Evolutionary conservation across 2,329 filamentous ascomycete species (phyloP).

Genomic region (Paecilomyces sp.): DNA sequence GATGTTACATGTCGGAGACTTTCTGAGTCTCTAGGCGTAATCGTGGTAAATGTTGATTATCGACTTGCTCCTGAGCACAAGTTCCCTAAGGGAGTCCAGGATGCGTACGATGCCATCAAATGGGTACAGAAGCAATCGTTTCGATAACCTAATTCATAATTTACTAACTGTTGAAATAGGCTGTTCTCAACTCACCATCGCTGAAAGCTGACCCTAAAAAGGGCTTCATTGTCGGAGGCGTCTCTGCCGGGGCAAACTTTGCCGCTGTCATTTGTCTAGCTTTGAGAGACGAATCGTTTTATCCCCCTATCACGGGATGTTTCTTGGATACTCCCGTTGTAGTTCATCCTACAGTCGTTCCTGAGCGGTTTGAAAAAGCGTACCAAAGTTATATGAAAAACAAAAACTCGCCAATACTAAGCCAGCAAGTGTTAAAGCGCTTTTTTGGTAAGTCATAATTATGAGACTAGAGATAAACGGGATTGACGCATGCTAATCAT

Average conservation of each 20-base stretch:
- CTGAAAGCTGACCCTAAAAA: background rate
- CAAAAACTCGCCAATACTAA: too few relatives aligned
- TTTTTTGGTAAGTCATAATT: too few relatives aligned
- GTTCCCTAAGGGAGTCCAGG: background rate
- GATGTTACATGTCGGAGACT: too few relatives aligned
- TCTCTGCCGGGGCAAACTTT: constrained; percentile 1
- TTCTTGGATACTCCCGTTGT: background rate
- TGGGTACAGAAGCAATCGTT: background rate
- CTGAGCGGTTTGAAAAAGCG: too few relatives aligned
- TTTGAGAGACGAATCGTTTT: background rate
- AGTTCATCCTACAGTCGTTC: too few relatives aligned
- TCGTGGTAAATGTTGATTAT: background rate
- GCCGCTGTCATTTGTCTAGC: background rate
- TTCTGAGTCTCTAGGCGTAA: too few relatives aligned
- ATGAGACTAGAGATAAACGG: too few relatives aligned
- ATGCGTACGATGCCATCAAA: constrained; percentile 1
- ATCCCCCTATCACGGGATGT: background rate
- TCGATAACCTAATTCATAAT: background rate
- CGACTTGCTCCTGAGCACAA: constrained; percentile 3
- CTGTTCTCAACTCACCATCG: background rate
- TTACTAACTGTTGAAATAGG: background rate
- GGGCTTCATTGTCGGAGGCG: constrained; percentile 2
- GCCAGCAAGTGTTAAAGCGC: too few relatives aligned
- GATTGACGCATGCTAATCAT: too few relatives aligned
- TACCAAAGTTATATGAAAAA: too few relatives aligned